Base-by-base conservation (phyloP, 176 grass and related monocot species). In the Coix lacrymajobi region DNA sequence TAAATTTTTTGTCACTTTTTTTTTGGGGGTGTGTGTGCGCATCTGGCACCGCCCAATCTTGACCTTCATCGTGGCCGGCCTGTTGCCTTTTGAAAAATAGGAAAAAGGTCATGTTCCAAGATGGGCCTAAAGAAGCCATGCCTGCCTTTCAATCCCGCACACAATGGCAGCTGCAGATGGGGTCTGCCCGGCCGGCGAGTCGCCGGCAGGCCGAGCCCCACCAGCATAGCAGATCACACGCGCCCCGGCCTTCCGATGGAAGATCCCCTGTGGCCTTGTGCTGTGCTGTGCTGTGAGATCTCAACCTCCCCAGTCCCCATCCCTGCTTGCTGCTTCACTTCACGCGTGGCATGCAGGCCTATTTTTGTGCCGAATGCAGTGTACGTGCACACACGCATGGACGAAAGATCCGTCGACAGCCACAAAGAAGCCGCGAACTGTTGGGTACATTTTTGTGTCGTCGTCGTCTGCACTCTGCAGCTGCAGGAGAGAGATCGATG, bases 161-260 rank as follows among this genome's bases (percentile, higher is more conserved):
- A 41, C 37, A 6, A 62, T 43, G 25, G 15, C 75, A 78, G 75
- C 57, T 78, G 15, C 37, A 28, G 16, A 63, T 17, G 75, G 75
- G 63, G 25, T 15, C 78, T 22, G 1, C 19, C 30, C 67, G 37
- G 61, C 76, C 60, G 82, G 82, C 71, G 71, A 69, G 49, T 69
- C 82, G 29, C 82, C 87, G 81, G 67, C 86, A 83, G 33, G 80
- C 45, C 37, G 8, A 80, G 81, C 48, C 87, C 82, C 87, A 81
- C 77, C 32, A n/a, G n/a, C n/a, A n/a, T n/a, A n/a, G n/a, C n/a
- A 71, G 77, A 71, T 63, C 41, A 62, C 48, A 51, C 4, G 15
- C 46, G 4, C 32, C 41, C 45, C 19, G 24, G 1, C 48, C 3
- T 25, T 25, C 10, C 56, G n/a, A 58, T n/a, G n/a, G n/a, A n/a